Base-by-base conservation (phyloP, 2,329 filamentous ascomycete species). In the Cladosporium sp. region DNA sequence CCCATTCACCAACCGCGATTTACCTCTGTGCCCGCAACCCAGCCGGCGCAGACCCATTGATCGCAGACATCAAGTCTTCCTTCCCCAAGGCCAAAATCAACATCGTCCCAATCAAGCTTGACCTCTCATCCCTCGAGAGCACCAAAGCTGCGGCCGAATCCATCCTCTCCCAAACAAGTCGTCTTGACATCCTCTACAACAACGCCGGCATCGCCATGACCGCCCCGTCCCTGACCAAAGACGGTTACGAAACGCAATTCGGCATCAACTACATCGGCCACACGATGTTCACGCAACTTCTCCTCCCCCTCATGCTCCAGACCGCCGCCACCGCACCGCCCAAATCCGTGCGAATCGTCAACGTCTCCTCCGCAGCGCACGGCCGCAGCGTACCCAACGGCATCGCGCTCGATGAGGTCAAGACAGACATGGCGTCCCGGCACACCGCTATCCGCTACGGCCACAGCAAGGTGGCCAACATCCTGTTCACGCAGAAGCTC, bases 81-180 rank as follows among this genome's bases (percentile, higher is more conserved):
- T 71, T 76, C 3, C 76, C 79, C 4, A 70, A 75, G 53, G 76
- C 76, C 31, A 68, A 66, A 64, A 79, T 85, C 63, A 67, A 66
- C 65, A 79, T 85, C 63, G 75, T 77, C 49, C 78, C 79, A 67
- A 71, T 87, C 10, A 72, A 78, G 12, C 79, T 84, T 29, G 84
- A 87, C 69, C 77, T 87, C 16, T 71, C 80, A 0, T 85, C 83
- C 0, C 80, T 86, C 50, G 71, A 76, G 18, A 84, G 82, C 23
- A 79, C 86, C 69, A 78, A 76, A 5, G 68, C 74, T 2, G 83
- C 81, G 1, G 82, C 81, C 1, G 71, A 73, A 33, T 69, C 71
- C n/a, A 82, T 85, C 67, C 71, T 21, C 74, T 66, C 61, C 5
- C 66, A 72, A n/a, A 74, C 77, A 21, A 52, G 70, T n/a, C 77